These are phyloP conservation scores for Oryza rufipogon DNA, from an alignment of 176 grass and related monocot genomes.

Conservation along the genomic window DNA sequence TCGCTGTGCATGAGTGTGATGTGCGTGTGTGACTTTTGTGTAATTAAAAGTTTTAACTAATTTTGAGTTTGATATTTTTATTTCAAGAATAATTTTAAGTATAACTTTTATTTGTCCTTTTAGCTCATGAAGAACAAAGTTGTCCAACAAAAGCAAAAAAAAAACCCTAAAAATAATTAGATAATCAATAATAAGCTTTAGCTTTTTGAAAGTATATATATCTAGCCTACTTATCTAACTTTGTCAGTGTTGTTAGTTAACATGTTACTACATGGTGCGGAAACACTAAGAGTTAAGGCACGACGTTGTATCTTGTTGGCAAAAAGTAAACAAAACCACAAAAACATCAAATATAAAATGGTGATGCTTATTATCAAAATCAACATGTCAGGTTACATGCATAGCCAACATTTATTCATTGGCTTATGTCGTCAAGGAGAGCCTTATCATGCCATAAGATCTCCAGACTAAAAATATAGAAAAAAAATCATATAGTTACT, in stretches of 20 bases:
- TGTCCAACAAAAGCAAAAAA: background rate
- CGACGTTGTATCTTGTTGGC: background rate
- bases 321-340: background rate
- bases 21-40: no score
- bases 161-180: background rate
- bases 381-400: background rate
- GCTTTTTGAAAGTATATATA: background rate
- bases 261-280: background rate
- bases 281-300: background rate
- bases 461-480: background rate
- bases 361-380: background rate
- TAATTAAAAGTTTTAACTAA: no score
- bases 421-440: background rate
- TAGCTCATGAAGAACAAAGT: background rate
- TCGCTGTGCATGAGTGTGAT: no score
- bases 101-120: background rate
- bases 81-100: no score
- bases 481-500: background rate
- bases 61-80: no score
- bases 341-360: background rate
- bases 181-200: background rate
- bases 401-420: background rate
- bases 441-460: background rate
- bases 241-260: background rate
- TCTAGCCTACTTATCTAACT: background rate